Base-by-base conservation (phyloP, 208 protist genomes). In the Crithidia acanthocephali region DNA sequence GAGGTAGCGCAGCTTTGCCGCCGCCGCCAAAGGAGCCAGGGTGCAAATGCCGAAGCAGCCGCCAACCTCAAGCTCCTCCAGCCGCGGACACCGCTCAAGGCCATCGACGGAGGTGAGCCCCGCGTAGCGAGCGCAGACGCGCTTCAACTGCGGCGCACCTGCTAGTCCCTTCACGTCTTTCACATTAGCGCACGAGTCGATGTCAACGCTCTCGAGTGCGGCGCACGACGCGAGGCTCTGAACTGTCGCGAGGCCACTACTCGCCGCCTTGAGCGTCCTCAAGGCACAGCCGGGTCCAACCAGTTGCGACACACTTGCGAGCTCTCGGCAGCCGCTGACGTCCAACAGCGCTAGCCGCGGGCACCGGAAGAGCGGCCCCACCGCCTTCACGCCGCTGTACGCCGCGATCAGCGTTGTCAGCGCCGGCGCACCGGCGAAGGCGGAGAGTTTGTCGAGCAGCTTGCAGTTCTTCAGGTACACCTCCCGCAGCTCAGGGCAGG, bases 311-410 rank as follows among this genome's bases (percentile, higher is more conserved):
- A 53, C 45, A 25, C 27, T 53, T 0, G 30, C 9, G 44, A 53
- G 59, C 1, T 65, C 59, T n/a, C 45, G 2, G 40, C 59, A 51
- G 9, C 59, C 59, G 28, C 45, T 53, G 18, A 65, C 59, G 28
- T 65, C 59, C 15, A 53, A 18, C 9, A 53, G 18, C 27, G 59
- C 30, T n/a, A 65, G 59, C 9, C 35, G 25, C 44, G 59, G 59
- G 25, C 59, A 65, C 20, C 45, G 40, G 30, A 65, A 53, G 22
- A 65, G 59, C 44, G 40, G 44, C 16, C 59, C 59, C 27, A 65
- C 18, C 44, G 25, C 28, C 20, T 30, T 42, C 59, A 53, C 59
- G 4, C 44, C 59, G 23, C 59, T 53, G 28, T 53, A 53, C 28
- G 59, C 45, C 27, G 25, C 59, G 7, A 53, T 20, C 44, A 65